Base-by-base conservation (phyloP, 2,329 filamentous ascomycete genomes). In the Aciculosporium take region DNA sequence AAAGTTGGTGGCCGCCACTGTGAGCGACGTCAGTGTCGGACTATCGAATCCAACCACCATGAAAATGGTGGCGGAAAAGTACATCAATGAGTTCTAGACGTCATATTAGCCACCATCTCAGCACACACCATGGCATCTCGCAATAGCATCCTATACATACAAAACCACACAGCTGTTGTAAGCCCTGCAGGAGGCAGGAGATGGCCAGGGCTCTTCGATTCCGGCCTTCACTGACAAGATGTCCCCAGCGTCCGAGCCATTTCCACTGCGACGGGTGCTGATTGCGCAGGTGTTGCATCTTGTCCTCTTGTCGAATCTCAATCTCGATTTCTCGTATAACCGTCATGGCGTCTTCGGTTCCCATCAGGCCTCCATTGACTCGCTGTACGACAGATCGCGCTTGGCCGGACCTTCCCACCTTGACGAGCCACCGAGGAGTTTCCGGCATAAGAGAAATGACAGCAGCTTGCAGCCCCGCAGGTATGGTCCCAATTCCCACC, bases 141-240 rank as follows among this genome's bases (percentile, higher is more conserved):
- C n/a, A n/a, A n/a, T n/a, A n/a, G n/a, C n/a, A 7, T 6, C 3
- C 4, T 3, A n/a, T 5, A 68, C 74, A 60, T 60, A 79, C 75
- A 60, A 91, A 91, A 1, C 84, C 87, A 53, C 84, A 91, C 1
- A 94, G 70, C 58, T 96, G 89, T 61, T 95, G 89, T 6, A 93
- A 65, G 0, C 79, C 85, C 55, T 95, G 88, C 2, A 95, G 68
- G 48, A 91, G 72, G 60, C 87, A 93, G 1, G 88, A 86, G 55
- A 95, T 91, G 0, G 73, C 73, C 55, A 95, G 60, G 0, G 89
- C 88, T 45, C 86, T 74, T 39, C 80, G 67, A 51, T 86, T 83
- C 43, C 73, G 79, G 53, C 63, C 70, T 49, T 74, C 72, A 13
- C 60, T 56, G 38, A 81, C 59, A 35, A 79, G 61, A 53, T 76